Evolutionary conservation across 1,139 yeast genomes (phyloP), one percentile per base, ranked within the genome.

Genomic region (Magnusiomyces suaveolens): DNA sequence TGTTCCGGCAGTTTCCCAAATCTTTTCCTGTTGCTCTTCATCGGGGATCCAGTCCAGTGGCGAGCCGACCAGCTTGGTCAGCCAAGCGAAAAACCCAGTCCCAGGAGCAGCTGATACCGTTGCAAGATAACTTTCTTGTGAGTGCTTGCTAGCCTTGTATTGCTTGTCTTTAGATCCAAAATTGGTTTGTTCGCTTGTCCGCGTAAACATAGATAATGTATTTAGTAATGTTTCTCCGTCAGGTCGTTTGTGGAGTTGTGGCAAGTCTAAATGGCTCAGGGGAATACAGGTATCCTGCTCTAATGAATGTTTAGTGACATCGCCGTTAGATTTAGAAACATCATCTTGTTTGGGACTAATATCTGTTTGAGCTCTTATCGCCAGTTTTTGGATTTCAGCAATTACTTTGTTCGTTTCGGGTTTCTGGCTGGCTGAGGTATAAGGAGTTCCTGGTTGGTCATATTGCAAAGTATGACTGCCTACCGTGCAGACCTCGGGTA

Each of bases 51-150:
- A 81, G 0, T 58, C 57, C 43, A 85, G 73, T 1, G 79, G 79
- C 10, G 77, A 75, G 0, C 90, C 75, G 0, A 89, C 72, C 0
- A 90, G 66, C 18, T 75, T 70, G 0, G 95, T 86, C 46, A 89
- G 72, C 77, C 89, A 92, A 18, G 76, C 72, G 56, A 79, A 72
- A 47, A 78, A 59, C 1, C 71, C 73, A 8, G 53, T 23, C 39
- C 54, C 54, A 3, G 55, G 52, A 1, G 43, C 39, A 23, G 51
- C 51, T 60, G 53, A 39, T 55, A 48, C 57, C 8, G 60, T 56
- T n/a, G 49, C 57, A 41, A 69, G 56, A 51, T 69, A 61, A 54
- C 72, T 67, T 46, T 75, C 25, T 26, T 76, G 56, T 1, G 67
- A 1, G 50, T 48, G 1, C 63, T 60, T 20, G 71, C 59, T 14